Percentiles rank a stretch among this genome's conserved stretches.
Conservation (phyloP, 2,329 filamentous ascomycete genomes). For the Arthrobotrys conoides region DNA sequence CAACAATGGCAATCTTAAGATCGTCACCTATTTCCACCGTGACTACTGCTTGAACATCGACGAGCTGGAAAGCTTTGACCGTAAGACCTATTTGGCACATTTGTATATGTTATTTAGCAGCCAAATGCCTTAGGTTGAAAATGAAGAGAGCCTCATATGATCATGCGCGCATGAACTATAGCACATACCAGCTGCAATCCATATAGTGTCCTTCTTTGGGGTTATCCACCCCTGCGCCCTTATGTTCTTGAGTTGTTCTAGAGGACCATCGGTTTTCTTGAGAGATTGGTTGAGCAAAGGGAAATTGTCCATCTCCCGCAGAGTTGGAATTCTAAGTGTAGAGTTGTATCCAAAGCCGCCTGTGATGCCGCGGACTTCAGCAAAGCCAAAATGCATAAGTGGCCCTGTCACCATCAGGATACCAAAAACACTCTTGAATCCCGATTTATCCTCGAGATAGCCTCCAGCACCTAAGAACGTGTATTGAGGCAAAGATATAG, state of each 20-base stretch:
- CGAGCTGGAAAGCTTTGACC: constrained; percentile 67
- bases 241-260: neutral
- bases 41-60: constrained; percentile 66
- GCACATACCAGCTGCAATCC: constrained; percentile 67
- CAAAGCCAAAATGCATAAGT: constrained; percentile 67
- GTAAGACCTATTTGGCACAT: constrained; percentile 36
- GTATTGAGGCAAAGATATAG: no score
- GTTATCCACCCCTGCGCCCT: neutral
- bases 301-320: constrained; percentile 64
- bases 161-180: no score
- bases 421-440: neutral
- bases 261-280: neutral
- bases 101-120: no score
- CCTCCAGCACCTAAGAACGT: no score
- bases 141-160: no score
- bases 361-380: constrained; percentile 66
- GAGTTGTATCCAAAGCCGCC: constrained; percentile 69
- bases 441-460: no score
- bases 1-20: constrained; percentile 67
- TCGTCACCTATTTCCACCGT: constrained; percentile 65
- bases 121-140: no score
- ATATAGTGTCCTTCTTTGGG: constrained; percentile 65
- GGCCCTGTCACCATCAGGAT: constrained; percentile 65
- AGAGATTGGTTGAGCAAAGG: constrained; percentile 64
- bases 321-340: constrained; percentile 65